Evolutionary conservation across 495 filamentous ascomycete genomes (phyloP).

Genomic region (Hypoxylon lenormandii): DNA sequence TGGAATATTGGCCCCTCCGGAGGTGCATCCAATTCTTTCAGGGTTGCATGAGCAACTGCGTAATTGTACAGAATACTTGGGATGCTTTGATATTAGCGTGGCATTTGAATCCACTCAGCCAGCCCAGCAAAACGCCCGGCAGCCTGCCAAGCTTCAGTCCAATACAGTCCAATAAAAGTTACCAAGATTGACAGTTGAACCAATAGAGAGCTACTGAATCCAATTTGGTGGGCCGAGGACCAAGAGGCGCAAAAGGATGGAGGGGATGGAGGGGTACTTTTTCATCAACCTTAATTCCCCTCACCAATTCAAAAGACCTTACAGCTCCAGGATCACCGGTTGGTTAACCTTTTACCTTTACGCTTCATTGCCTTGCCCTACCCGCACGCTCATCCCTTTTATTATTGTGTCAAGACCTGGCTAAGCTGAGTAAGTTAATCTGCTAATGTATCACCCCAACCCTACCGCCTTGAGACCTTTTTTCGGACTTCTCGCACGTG

Average conservation of each 20-base stretch:
- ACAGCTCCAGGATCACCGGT: slow-evolving; percentile 32
- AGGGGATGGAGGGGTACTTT: slow-evolving; percentile 43
- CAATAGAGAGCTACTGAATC: slow-evolving; percentile 5
- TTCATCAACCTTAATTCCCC: slow-evolving; percentile 45
- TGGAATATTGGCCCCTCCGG: background rate
- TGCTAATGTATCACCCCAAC: background rate
- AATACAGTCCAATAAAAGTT: slow-evolving; percentile 36
- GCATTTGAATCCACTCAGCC: slow-evolving; percentile 21
- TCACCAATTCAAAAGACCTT: slow-evolving; percentile 38
- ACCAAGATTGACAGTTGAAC: slow-evolving; percentile 20
- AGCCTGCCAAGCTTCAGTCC: background rate
- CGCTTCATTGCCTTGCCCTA: slow-evolving; percentile 29
- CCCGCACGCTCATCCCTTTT: slow-evolving; percentile 16
- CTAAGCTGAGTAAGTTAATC: slow-evolving; percentile 44
- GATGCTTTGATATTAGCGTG: slow-evolving; percentile 4
- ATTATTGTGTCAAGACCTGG: slow-evolving; percentile 27
- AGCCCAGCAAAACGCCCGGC: background rate
- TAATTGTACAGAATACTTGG: slow-evolving; percentile 7
- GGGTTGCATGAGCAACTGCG: slow-evolving; percentile 9
- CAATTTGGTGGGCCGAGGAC: slow-evolving; percentile 16
- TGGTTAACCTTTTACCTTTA: too few species aligned
- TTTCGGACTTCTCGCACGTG: slow-evolving; percentile 16
- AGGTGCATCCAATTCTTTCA: slow-evolving; percentile 6
- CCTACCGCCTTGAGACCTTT: slow-evolving; percentile 2
- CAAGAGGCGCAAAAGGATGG: too few species aligned